Evolutionary conservation across 371 early-diverging fungal genomes (phyloP).

Genomic region (Mortierella sp.): DNA sequence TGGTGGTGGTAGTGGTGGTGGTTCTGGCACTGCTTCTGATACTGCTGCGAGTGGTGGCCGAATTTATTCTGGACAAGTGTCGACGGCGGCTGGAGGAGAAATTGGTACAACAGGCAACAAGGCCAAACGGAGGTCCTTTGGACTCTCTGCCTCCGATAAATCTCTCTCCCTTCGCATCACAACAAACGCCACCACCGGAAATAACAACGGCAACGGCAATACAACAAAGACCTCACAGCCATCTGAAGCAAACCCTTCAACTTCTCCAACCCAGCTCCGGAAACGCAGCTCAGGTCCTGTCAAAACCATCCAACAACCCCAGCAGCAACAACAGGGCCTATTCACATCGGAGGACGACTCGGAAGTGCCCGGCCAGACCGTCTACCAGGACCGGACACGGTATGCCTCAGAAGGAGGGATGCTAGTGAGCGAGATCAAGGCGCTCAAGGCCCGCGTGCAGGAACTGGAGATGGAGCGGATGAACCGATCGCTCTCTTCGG

Average conservation of each 20-base stretch:
- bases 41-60: background rate
- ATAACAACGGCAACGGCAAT: background rate
- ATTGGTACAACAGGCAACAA: slow-evolving; percentile 7
- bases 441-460: slow-evolving; percentile 49
- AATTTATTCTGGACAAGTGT: background rate
- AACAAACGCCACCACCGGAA: slow-evolving; percentile 5
- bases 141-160: slow-evolving; percentile 13
- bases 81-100: background rate
- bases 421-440: slow-evolving; percentile 46
- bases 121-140: slow-evolving; percentile 36
- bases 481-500: slow-evolving; percentile 37
- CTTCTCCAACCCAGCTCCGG: slow-evolving; percentile 1
- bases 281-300: slow-evolving; percentile 37
- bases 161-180: slow-evolving; percentile 13
- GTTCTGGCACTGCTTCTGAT: background rate
- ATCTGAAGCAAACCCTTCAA: slow-evolving; percentile 9
- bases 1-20: background rate
- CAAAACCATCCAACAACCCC: slow-evolving; percentile 18
- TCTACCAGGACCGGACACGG: slow-evolving; percentile 20
- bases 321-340: background rate
- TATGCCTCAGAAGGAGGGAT: slow-evolving; percentile 23
- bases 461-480: slow-evolving; percentile 54
- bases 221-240: slow-evolving; percentile 14
- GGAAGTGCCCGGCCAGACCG: slow-evolving; percentile 7
- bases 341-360: slow-evolving; percentile 47